Evolutionary conservation across 306 rosid species (phyloP).

Genomic region (Cucurbita pepo): DNA sequence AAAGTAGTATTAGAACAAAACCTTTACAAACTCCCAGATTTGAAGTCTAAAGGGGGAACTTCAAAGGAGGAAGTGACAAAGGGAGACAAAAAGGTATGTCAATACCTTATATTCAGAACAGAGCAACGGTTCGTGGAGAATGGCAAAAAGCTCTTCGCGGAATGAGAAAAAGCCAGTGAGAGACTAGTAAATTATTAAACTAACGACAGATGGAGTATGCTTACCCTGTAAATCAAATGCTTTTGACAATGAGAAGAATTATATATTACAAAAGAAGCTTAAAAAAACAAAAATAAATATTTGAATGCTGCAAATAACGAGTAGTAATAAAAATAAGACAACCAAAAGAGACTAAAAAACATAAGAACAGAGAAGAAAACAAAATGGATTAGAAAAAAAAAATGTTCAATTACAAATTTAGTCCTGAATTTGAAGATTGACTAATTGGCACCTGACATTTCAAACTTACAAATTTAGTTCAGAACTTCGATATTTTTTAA

Average conservation of each 20-base stretch:
- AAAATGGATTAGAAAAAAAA: not conserved
- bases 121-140: not conserved
- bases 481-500: not conserved
- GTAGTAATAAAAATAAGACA: not conserved
- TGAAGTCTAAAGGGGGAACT: not conserved
- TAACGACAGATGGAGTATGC: not conserved
- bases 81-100: not conserved
- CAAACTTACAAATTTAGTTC: not conserved
- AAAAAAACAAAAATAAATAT: not conserved
- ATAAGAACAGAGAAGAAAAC: not conserved
- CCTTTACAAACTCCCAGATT: not conserved
- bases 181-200: not conserved
- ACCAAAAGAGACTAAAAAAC: not conserved
- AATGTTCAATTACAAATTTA: not conserved
- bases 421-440: not conserved
- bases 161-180: conserved; percentile 7
- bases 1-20: not conserved
- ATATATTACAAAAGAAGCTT: not conserved
- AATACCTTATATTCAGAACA: conserved; percentile 3
- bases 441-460: no score
- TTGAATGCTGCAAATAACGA: not conserved
- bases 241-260: not conserved
- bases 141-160: not conserved
- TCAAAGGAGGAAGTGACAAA: not conserved
- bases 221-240: not conserved